Conservation (phyloP, 345 rosid species). For the Salix koriyanagi region DNA sequence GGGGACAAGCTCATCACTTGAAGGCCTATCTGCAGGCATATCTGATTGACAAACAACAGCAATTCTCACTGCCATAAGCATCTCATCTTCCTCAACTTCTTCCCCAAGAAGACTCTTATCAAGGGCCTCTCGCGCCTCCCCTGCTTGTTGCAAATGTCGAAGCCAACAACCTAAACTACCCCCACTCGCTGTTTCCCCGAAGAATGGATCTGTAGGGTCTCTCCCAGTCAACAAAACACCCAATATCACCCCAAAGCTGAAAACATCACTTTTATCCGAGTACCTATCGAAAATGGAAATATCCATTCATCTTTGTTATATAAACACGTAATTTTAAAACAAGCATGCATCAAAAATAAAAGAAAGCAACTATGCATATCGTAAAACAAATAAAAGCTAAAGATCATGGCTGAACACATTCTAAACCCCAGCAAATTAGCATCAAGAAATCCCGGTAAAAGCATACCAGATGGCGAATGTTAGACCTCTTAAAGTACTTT, state of each 20-base stretch:
- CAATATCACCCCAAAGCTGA: conserved; percentile 90
- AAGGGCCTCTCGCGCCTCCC: conserved; percentile 76
- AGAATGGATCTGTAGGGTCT: conserved; percentile 64
- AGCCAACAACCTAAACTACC: conserved; percentile 83
- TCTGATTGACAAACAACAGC: conserved; percentile 85
- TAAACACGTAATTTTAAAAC: background rate
- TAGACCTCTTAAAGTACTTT: background rate
- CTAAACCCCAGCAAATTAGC: background rate
- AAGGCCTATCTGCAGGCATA: conserved; percentile 81
- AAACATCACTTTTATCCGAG: conserved; percentile 79
- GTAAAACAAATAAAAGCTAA: background rate
- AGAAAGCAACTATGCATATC: background rate
- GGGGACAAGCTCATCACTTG: conserved; percentile 86
- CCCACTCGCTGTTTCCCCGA: conserved; percentile 50
- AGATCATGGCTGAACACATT: background rate
- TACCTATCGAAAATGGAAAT: conserved; percentile 42
- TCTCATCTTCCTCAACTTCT: conserved; percentile 94
- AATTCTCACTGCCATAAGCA: conserved; percentile 93
- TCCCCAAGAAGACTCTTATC: conserved; percentile 82
- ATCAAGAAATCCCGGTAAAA: background rate
- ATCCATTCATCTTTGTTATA: conserved; percentile 2
- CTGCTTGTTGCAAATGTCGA: conserved; percentile 75
- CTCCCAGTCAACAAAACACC: conserved; percentile 80
- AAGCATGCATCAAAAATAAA: background rate
- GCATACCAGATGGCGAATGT: background rate